phyloP scores from a whole-genome alignment of 2,329 filamentous ascomycete species.

The Bretziella fagacearum region DNA sequence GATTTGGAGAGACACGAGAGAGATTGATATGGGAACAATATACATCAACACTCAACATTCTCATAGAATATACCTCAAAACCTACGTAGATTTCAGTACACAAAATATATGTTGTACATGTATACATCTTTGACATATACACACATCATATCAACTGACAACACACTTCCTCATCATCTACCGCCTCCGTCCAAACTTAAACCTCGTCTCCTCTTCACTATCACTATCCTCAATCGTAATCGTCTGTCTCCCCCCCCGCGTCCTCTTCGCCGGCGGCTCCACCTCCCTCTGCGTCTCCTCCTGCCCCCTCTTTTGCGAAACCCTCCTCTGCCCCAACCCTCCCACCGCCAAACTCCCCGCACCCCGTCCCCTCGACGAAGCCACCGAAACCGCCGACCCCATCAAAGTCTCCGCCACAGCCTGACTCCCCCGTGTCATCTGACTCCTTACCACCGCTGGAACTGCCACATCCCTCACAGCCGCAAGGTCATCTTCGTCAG shows the following conservation, averaged over 20 bases:
- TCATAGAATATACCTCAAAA: not conserved
- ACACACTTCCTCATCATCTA: conserved; percentile 19
- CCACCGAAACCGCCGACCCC: not conserved
- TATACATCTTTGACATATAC: not conserved
- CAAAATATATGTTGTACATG: conserved; percentile 6
- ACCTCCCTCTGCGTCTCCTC: not conserved
- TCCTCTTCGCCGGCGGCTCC: conserved; percentile 17
- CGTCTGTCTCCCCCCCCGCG: conserved; percentile 21
- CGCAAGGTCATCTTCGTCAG: conserved; percentile 18
- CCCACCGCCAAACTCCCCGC: not conserved
- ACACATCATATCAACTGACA: not conserved
- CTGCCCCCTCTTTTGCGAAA: conserved; percentile 1
- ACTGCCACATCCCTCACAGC: not conserved
- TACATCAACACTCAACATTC: not conserved
- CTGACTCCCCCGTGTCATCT: too few species aligned
- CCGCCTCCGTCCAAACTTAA: conserved; percentile 37
- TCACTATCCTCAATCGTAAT: conserved; percentile 26
- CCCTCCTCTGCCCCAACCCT: not conserved
- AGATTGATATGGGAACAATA: not conserved
- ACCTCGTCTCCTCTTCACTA: conserved; percentile 37
- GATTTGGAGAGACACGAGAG: too few species aligned
- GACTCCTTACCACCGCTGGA: not conserved
- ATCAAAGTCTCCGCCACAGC: too few species aligned
- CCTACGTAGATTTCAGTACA: not conserved
- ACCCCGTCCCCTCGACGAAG: not conserved